Base-by-base conservation (phyloP, 176 grass and related monocot genomes). In the Eleusine coracana region DNA sequence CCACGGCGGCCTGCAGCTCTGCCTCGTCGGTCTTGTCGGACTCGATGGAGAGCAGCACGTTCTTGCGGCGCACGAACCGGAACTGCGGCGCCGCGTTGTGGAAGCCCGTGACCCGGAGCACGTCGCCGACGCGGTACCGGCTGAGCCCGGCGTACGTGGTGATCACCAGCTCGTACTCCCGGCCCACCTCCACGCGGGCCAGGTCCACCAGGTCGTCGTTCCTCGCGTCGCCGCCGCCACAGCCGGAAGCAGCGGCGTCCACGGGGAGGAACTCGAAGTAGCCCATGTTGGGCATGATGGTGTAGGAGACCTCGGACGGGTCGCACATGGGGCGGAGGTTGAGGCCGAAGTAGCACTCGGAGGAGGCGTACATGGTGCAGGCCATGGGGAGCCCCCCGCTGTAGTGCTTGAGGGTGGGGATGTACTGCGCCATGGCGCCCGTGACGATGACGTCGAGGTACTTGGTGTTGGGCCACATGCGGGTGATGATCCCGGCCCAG, bases 201-300 rank as follows among this genome's bases (percentile, higher is more conserved):
- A 98, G 92, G 75, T 98, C 92, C 84, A 95, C 90, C n/a, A 98
- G 91, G 73, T 75, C 68, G 58, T 27, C 28, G 37, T 34, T 34
- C 31, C 31, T 34, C 31, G 82, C 70, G 48, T 82, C 81, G 29
- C 31, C 31, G 31, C 31, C 31, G 31, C 31, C 31, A 34, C 31
- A 34, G 31, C 31, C 31, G 31, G 31, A 34, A 25, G 64, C 74
- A 36, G 84, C 83, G 21, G 63, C 50, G 79, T 85, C 92, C 58
- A 92, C 72, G 40, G 92, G 88, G 36, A 98, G 86, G 82, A 98
- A 98, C 87, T 98, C 96, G 84, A 98, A 98, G 90, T 98, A 98
- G 76, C 81, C 93, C 96, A 98, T 98, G 90, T 95, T 98, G 36
- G 96, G 96, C 96, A 98, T 92, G 88, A 98, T 95, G 82, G 96